These are phyloP conservation scores for Eimeria acervulina DNA, from an alignment of 169 alveolate species.

Conservation along the genomic window DNA sequence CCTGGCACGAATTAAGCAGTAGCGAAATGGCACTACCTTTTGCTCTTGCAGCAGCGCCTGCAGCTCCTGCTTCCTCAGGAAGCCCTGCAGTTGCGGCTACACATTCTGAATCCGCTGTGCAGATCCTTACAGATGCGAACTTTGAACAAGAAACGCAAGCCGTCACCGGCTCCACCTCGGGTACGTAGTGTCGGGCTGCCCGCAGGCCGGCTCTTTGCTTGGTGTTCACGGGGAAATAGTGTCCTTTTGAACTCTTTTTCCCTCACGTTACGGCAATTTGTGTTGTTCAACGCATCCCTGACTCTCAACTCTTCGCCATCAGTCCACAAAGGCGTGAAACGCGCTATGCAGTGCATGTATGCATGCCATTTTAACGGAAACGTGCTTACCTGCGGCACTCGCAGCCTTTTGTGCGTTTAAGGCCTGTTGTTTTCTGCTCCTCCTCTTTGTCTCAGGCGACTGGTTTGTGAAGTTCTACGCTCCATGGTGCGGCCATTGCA, in stretches of 20 bases:
- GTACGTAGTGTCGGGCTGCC: constrained; percentile 26
- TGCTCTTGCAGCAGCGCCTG: constrained; percentile 62
- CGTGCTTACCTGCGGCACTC: background rate
- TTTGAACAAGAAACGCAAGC: constrained; percentile 84
- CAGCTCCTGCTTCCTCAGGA: constrained; percentile 18
- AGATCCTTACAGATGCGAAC: constrained; percentile 80
- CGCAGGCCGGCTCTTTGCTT: background rate
- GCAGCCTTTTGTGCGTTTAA: background rate
- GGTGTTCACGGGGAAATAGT: background rate
- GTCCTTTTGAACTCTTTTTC: background rate
- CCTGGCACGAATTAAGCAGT: constrained; percentile 46
- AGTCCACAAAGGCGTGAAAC: background rate
- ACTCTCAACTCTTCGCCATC: background rate
- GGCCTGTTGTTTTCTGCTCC: background rate
- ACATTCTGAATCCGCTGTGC: constrained; percentile 20
- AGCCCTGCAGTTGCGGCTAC: constrained; percentile 38
- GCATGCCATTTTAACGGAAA: background rate
- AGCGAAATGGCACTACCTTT: background rate
- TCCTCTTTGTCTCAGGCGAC: constrained; percentile 84
- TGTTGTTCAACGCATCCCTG: background rate
- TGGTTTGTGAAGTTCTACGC: constrained; percentile 97
- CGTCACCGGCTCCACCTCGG: constrained; percentile 81
- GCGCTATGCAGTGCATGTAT: background rate
- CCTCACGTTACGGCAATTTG: background rate
- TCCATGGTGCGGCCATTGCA: constrained; percentile 97